Base-by-base conservation (phyloP, 345 rosid species). In the Populus davidiana region DNA sequence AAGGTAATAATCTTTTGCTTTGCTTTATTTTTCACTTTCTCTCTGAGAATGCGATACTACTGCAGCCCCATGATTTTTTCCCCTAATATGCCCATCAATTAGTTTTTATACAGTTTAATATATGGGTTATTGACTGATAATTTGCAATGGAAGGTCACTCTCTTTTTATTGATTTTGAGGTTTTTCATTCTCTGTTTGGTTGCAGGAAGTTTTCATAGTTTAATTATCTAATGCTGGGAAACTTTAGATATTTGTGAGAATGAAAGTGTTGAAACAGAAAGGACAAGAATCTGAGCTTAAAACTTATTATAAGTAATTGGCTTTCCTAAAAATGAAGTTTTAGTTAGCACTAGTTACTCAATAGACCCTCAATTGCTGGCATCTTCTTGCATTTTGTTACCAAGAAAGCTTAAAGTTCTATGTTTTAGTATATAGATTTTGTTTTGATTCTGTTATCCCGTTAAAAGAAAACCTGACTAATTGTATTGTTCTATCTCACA, bases 1-100 rank as follows among this genome's bases (percentile, higher is more conserved):
- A 86, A 65, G 93, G 95, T 93, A 87, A 77, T 38, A 59, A n/a
- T 59, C 64, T 12, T 1, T 10, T 23, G 70, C 47, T 41, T 63
- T 14, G 10, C 21, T n/a, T 75, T 47, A 12, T 17, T 31, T 27
- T 52, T 68, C 7, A 66, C 31, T 16, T 8, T 64, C 25, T 74
- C 27, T 59, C 63, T 59, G 63, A n/a, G 63, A 59, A 59, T 50
- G 11, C 36, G 17, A 21, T 70, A 20, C 38, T 50, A 3, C 10
- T 50, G 27, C 29, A 33, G 52, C 43, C 36, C 16, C 12, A 2
- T 20, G 20, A 2, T 35, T 44, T 31, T 13, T 5, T 0, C 25
- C 25, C 63, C n/a, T n/a, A 20, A 16, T 31, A 29, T 31, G 16
- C n/a, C 16, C 39, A 38, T 43, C 29, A 27, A 2, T 6, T 69